These are phyloP conservation scores for Lachnellula hyalina DNA, from an alignment of 2,329 filamentous ascomycete genomes.

Conservation along the genomic window DNA sequence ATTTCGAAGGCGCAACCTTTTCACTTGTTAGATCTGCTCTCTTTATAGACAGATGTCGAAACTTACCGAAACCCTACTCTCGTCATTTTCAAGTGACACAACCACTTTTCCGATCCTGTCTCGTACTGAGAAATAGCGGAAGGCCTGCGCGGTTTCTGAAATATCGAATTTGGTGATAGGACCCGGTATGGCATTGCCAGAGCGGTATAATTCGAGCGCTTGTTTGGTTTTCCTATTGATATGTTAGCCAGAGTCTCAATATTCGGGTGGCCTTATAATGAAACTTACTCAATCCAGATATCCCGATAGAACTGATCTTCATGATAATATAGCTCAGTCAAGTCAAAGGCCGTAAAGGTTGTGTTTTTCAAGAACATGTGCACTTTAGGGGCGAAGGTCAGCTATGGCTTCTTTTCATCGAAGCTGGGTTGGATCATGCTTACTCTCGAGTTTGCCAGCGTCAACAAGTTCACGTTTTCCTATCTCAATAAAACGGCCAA, in stretches of 20 bases:
- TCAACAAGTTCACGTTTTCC: constrained; percentile 30
- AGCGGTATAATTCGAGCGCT: constrained; percentile 1
- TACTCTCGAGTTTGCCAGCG: constrained; percentile 1
- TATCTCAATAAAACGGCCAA: constrained; percentile 36
- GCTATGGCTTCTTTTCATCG: no score
- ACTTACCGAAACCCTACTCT: constrained; percentile 4
- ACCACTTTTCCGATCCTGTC: constrained; percentile 10
- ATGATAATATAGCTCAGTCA: constrained; percentile 14
- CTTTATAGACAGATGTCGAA: no score
- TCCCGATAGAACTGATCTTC: neutral
- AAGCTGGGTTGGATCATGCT: no score
- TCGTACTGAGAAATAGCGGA: constrained; percentile 8
- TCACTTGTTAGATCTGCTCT: neutral
- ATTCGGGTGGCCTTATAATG: neutral
- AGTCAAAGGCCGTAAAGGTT: constrained; percentile 15
- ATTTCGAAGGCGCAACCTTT: constrained; percentile 3
- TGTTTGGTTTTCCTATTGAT: neutral
- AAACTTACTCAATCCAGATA: constrained; percentile 2
- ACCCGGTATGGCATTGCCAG: constrained; percentile 2
- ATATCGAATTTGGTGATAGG: constrained; percentile 7
- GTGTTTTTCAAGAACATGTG: constrained; percentile 22
- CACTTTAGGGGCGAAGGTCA: constrained; percentile 19
- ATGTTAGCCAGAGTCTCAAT: neutral
- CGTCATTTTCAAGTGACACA: constrained; percentile 4
- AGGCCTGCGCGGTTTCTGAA: constrained; percentile 7